Evolutionary conservation across 2,329 filamentous ascomycete genomes (phyloP).

Genomic region (Elsinoe fawcettii): DNA sequence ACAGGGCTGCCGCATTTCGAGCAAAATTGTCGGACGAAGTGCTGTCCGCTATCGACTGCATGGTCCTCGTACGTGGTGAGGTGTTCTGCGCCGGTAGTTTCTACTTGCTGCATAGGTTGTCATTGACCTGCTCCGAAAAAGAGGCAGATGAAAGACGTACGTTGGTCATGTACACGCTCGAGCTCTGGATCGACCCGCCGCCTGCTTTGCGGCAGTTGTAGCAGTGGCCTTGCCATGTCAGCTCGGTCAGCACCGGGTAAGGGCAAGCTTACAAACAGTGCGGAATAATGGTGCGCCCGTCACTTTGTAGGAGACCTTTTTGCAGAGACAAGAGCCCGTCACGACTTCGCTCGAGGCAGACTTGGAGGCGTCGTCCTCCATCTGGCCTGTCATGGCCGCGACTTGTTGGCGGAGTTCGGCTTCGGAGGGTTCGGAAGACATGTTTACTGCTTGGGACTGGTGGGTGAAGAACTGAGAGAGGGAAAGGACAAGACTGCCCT

Average conservation of each 20-base stretch:
- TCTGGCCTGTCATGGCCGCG: background rate
- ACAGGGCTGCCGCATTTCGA: background rate
- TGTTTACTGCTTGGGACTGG: background rate
- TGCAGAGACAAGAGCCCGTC: constrained; percentile 15
- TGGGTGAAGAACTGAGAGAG: background rate
- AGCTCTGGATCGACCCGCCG: constrained; percentile 7
- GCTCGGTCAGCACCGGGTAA: no score
- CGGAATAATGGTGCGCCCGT: constrained; percentile 2
- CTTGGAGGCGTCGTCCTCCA: background rate
- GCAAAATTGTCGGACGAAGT: constrained; percentile 9
- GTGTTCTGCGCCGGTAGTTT: background rate
- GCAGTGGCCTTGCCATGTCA: constrained; percentile 13
- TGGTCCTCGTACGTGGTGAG: constrained; percentile 2
- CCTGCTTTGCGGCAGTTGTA: constrained; percentile 14
- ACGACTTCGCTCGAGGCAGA: background rate
- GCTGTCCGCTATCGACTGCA: constrained; percentile 6
- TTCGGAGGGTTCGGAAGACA: constrained; percentile 3
- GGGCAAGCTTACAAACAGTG: no score
- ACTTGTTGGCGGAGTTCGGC: background rate
- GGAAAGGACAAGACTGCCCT: background rate
- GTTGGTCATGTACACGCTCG: constrained; percentile 3
- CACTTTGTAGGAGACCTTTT: constrained; percentile 11
- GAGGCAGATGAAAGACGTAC: background rate
- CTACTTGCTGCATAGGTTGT: background rate
- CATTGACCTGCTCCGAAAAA: background rate